Evolutionary conservation across 495 filamentous ascomycete species (phyloP), one percentile per base, ranked within the genome.

Genomic region (Barbatosphaeria neglecta): DNA sequence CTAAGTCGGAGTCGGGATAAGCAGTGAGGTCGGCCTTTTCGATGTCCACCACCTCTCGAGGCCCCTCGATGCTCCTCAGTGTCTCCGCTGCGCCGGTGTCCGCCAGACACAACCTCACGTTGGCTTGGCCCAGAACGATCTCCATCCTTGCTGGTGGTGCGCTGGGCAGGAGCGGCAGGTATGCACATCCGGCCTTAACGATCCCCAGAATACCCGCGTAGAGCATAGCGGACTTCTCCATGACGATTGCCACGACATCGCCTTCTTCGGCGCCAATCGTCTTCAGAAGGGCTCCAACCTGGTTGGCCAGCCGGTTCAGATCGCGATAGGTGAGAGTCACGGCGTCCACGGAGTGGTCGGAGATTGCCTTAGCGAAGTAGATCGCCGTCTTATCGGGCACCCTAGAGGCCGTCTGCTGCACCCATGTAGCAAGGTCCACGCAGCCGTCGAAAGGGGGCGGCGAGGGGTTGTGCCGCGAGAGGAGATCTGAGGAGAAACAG

Each of bases 181-280:
- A 87, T 24, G 81, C 86, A 45, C 78, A 81, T 8, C 85, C 85
- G 11, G 75, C 63, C 48, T 90, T 89, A 3, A 85, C 55, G 16
- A 83, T 72, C 0, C 81, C 87, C 19, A 93, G 66, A 20, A 90
- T 81, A 0, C 79, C 70, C 19, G 78, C 66, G 56, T 90, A 90
- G 0, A 86, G 62, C 6, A 80, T 61, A 2, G 79, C 50, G 0
- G 77, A 83, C 50, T 86, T 87, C 20, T 86, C 75, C 73, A 89
- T 80, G 19, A 77, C 68, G 15, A 93, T 74, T 22, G 77, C 77
- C 22, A 90, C 63, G 11, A 84, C 62, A 11, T 78, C 69, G 8
- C 75, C 73, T 2, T 67, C 56, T 1, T 54, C 48, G 7, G 74
- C 62, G 2, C 73, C 73, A 6, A 57, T 41, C 24, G 67, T 48